Conservation (phyloP, 176 grass and related monocot species). For the Aegilops umbellulata region DNA sequence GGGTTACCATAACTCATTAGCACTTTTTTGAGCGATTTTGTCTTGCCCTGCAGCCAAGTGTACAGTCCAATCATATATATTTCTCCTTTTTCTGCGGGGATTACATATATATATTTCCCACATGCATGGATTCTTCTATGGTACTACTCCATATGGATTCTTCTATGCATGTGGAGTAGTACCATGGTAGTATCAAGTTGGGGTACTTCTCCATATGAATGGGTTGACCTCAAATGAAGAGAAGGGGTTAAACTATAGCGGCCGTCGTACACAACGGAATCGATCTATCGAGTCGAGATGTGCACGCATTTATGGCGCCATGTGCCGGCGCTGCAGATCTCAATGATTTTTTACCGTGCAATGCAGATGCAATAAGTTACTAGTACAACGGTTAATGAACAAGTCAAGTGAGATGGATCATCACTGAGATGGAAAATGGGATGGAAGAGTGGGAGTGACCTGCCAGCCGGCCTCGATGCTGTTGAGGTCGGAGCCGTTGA, state of each 20-base stretch:
- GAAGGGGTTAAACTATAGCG: background rate
- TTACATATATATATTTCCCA: background rate
- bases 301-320: conserved; percentile 24
- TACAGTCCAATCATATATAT: background rate
- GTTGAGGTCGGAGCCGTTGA: conserved; percentile 99
- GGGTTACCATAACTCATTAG: background rate
- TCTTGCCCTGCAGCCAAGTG: background rate
- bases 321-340: conserved; percentile 8
- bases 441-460: conserved; percentile 36
- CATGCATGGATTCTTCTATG: background rate
- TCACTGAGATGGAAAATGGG: background rate
- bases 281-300: background rate
- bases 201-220: background rate
- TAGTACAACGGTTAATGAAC: background rate
- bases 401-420: background rate
- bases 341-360: background rate
- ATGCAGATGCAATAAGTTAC: background rate
- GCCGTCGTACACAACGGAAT: background rate
- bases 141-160: background rate
- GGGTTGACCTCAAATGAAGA: conserved; percentile 20
- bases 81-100: background rate
- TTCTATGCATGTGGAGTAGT: background rate
- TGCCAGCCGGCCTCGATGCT: conserved; percentile 99
- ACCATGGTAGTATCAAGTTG: background rate
- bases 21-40: background rate